Conservation (phyloP, 2,329 filamentous ascomycete genomes). For the Chrysoporthe deuterocubensis region DNA sequence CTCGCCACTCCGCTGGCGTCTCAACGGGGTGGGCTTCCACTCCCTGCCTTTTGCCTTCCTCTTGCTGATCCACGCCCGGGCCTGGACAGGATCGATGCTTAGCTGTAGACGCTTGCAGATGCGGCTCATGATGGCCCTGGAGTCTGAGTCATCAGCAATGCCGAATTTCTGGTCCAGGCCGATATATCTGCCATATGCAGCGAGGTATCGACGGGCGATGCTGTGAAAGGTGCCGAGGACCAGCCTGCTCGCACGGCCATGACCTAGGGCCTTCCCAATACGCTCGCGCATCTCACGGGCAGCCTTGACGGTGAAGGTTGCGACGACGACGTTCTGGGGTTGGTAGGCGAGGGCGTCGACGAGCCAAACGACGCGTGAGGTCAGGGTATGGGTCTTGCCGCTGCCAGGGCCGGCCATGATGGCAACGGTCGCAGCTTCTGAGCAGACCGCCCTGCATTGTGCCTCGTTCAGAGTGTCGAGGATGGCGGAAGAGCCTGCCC, state of each 20-base stretch:
- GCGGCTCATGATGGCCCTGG: conserved; percentile 75
- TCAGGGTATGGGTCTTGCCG: conserved; percentile 95
- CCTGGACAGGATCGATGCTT: conserved; percentile 69
- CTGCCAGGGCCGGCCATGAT: conserved; percentile 71
- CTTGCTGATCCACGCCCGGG: conserved; percentile 77
- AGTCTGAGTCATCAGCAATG: conserved; percentile 86
- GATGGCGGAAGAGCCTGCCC: conserved; percentile 37
- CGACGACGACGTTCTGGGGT: conserved; percentile 89
- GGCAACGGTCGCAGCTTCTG: conserved; percentile 59
- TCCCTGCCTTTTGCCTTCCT: conserved; percentile 61
- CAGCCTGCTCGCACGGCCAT: conserved; percentile 73
- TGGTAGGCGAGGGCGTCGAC: conserved; percentile 72
- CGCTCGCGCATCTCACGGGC: conserved; percentile 91
- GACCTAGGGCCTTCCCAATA: conserved; percentile 79
- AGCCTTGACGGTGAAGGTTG: conserved; percentile 96
- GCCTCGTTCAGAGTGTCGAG: conserved; percentile 58
- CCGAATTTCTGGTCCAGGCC: conserved; percentile 83
- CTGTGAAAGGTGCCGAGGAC: conserved; percentile 95
- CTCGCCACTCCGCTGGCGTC: conserved; percentile 45
- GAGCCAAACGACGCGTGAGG: conserved; percentile 88
- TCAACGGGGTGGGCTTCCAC: conserved; percentile 34
- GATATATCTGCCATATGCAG: conserved; percentile 82
- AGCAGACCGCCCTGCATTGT: conserved; percentile 60
- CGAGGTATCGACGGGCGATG: conserved; percentile 82
- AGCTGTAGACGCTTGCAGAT: conserved; percentile 77